A percentile compares a stretch with the other conserved stretches of the same genome.
Conservation (phyloP, 2,329 filamentous ascomycete species). For the Botrytis sinoallii region DNA sequence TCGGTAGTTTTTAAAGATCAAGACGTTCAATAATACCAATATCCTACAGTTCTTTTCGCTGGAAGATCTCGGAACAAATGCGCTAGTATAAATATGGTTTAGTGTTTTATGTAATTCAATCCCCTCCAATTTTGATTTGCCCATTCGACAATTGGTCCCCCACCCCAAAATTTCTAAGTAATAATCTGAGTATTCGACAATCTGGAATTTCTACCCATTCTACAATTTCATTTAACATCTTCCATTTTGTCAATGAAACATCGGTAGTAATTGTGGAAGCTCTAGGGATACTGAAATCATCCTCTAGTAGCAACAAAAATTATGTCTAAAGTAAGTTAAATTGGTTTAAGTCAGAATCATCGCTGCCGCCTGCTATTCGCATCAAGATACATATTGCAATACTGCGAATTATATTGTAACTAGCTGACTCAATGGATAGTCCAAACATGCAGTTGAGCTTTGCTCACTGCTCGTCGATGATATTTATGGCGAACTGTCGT, state of each 20-base stretch:
- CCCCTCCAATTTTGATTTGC: slow-evolving; percentile 15
- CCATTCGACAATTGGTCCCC: slow-evolving; percentile 11
- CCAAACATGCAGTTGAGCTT: slow-evolving; percentile 78
- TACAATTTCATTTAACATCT: slow-evolving; percentile 2
- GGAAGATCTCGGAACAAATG: slow-evolving; percentile 20
- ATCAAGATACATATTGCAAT: slow-evolving; percentile 6
- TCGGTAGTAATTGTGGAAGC: slow-evolving; percentile 68
- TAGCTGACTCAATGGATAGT: slow-evolving; percentile 42
- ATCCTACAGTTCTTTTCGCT: slow-evolving; percentile 27
- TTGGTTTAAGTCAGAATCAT: slow-evolving; percentile 23
- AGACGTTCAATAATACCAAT: slow-evolving; percentile 13
- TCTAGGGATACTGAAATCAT: slow-evolving; percentile 77
- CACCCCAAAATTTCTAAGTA: slow-evolving; percentile 20
- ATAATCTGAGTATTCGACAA: slow-evolving; percentile 9
- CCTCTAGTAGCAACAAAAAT: slow-evolving; percentile 63
- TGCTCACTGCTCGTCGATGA: slow-evolving; percentile 87
- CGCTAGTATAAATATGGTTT: slow-evolving; percentile 8
- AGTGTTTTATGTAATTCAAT: slow-evolving; percentile 1
- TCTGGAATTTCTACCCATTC: slow-evolving; percentile 9
- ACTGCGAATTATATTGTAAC: neutral
- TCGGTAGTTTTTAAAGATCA: slow-evolving; percentile 22
- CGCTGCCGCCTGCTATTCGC: slow-evolving; percentile 28
- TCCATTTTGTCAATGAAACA: slow-evolving; percentile 34
- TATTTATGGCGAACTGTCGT: slow-evolving; percentile 85
- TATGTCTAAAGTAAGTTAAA: slow-evolving; percentile 52